These are phyloP conservation scores for Oryza nivara DNA, from an alignment of 176 grass and related monocot genomes.

Conservation along the genomic window DNA sequence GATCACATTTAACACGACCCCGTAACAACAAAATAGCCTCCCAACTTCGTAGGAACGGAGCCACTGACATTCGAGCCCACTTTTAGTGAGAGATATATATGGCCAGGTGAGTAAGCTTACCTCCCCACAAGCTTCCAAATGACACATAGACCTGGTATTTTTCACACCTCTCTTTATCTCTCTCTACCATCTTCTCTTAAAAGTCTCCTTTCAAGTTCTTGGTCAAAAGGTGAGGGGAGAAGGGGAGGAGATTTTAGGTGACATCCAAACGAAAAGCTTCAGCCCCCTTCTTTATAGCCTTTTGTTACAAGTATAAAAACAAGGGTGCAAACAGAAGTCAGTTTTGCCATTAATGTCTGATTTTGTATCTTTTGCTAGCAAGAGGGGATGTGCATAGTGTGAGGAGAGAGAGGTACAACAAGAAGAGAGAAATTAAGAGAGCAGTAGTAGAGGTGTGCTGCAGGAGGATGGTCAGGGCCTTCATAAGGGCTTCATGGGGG, in stretches of 20 bases:
- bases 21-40: neutral
- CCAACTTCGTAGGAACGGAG: neutral
- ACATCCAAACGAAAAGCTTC: slow-evolving; percentile 48
- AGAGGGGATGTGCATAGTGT: slow-evolving; percentile 33
- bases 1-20: neutral
- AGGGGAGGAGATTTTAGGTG: slow-evolving; percentile 49
- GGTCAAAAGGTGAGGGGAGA: slow-evolving; percentile 52
- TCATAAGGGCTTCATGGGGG: slow-evolving; percentile 51
- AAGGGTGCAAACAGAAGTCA: slow-evolving; percentile 48
- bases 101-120: neutral
- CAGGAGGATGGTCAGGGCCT: slow-evolving; percentile 51
- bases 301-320: slow-evolving; percentile 43
- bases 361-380: slow-evolving; percentile 45
- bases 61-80: neutral
- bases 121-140: slow-evolving; percentile 20
- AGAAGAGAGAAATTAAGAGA: neutral
- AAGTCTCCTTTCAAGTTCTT: slow-evolving; percentile 45
- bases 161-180: neutral
- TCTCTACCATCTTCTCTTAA: neutral
- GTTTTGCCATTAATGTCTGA: slow-evolving; percentile 62
- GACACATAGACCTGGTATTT: neutral
- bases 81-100: neutral
- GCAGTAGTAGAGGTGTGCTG: neutral
- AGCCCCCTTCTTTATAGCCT: slow-evolving; percentile 45
- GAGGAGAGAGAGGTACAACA: slow-evolving; percentile 28